Evolutionary conservation across 2,329 filamentous ascomycete species (phyloP).

Genomic region (Beauveria medogensis): DNA sequence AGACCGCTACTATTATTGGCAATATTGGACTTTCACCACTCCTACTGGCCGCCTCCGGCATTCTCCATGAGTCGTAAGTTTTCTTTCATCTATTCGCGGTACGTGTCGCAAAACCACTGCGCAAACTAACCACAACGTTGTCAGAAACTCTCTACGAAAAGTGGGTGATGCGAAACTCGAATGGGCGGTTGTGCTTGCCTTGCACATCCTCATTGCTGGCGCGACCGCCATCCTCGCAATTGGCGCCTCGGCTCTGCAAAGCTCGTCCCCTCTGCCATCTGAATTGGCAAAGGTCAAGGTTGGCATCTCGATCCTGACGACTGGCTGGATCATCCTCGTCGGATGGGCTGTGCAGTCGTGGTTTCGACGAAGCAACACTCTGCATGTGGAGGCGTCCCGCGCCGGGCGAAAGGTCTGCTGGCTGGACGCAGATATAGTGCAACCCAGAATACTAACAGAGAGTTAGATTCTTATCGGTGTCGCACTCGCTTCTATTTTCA

Average conservation of each 20-base stretch:
- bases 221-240: conserved; percentile 6
- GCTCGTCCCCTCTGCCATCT: not conserved
- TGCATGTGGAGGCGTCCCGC: not conserved
- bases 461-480: not conserved
- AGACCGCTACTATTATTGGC: conserved; percentile 25
- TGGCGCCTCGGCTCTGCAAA: conserved; percentile 5
- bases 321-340: conserved; percentile 2
- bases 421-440: not conserved
- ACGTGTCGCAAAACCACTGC: fast-evolving
- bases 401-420: conserved; percentile 2
- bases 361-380: not conserved
- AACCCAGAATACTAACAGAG: not conserved
- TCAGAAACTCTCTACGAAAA: not conserved
- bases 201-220: conserved; percentile 3
- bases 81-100: not conserved
- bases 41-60: conserved; percentile 21
- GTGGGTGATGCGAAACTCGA: not conserved
- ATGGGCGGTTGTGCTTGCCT: not conserved
- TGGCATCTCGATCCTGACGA: not conserved
- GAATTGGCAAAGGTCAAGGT: conserved; percentile 8
- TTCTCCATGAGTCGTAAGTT: conserved; percentile 29
- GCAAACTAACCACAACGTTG: not conserved
- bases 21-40: conserved; percentile 32
- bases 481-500: not conserved
- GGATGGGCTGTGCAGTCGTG: not conserved